phyloP scores from a whole-genome alignment of 1,139 yeast genomes.

The Nadsonia starkeyi-henricii region DNA sequence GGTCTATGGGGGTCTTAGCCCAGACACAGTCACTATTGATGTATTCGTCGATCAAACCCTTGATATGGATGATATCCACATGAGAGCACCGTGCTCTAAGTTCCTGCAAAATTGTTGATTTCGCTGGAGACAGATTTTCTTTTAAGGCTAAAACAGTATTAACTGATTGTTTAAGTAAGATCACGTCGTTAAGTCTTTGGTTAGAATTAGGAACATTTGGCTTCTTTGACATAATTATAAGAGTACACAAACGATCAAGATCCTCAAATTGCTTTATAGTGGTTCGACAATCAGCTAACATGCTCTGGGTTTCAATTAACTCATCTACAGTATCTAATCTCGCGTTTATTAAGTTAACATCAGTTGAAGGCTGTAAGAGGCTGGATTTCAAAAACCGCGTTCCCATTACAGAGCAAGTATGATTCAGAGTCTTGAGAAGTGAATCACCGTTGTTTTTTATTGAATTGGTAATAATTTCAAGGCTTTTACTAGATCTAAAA shows the following conservation, averaged over 20 bases:
- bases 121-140: too few species aligned
- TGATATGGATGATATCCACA: too few species aligned
- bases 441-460: background rate
- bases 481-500: background rate
- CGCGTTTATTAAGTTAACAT: too few species aligned
- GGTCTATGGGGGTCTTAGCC: too few species aligned
- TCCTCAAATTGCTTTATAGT: background rate
- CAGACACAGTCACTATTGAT: too few species aligned
- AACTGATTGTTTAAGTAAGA: too few species aligned
- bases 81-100: too few species aligned
- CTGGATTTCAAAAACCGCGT: background rate
- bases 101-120: too few species aligned
- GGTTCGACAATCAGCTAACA: background rate
- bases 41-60: too few species aligned
- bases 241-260: background rate
- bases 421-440: background rate
- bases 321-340: background rate
- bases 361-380: background rate
- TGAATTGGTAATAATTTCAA: background rate
- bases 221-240: background rate
- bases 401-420: background rate
- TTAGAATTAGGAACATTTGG: too few species aligned
- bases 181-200: too few species aligned
- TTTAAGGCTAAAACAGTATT: too few species aligned
- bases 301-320: background rate